Percentiles rank a stretch among this genome's conserved stretches.
Evolutionary conservation across 2,329 filamentous ascomycete species (phyloP).

Genomic region (Fusarium sp.): DNA sequence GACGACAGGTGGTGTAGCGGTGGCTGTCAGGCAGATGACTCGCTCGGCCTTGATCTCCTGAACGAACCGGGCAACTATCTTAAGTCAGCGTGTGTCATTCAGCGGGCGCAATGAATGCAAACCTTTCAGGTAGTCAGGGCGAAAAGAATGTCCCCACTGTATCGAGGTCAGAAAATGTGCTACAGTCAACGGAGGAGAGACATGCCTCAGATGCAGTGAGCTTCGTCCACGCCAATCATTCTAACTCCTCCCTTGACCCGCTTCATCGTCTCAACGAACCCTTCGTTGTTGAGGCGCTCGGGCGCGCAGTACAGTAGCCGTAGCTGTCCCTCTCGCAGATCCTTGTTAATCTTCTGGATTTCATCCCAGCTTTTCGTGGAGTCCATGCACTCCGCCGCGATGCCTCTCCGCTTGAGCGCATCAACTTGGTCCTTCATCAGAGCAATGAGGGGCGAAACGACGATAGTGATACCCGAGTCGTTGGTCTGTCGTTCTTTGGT

Average conservation of each 20-base stretch:
- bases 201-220: slow-evolving; percentile 61
- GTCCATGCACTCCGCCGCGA: slow-evolving; percentile 64
- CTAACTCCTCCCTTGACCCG: slow-evolving; percentile 63
- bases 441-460: slow-evolving; percentile 65
- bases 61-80: slow-evolving; percentile 61
- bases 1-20: slow-evolving; percentile 65
- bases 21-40: slow-evolving; percentile 68
- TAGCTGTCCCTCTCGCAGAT: slow-evolving; percentile 56
- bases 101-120: slow-evolving; percentile 18
- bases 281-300: slow-evolving; percentile 68
- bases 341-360: slow-evolving; percentile 49
- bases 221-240: slow-evolving; percentile 66
- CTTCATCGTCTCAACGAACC: slow-evolving; percentile 65
- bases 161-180: background rate
- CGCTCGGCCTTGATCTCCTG: slow-evolving; percentile 65
- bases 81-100: background rate
- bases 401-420: slow-evolving; percentile 57
- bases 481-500: slow-evolving; percentile 39
- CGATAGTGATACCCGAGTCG: slow-evolving; percentile 61
- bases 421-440: slow-evolving; percentile 71
- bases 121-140: slow-evolving; percentile 62
- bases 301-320: slow-evolving; percentile 67
- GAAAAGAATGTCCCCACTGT: slow-evolving; percentile 59
- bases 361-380: slow-evolving; percentile 63
- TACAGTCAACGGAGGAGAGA: accelerated